Evolutionary conservation across 2,329 filamentous ascomycete genomes (phyloP), one percentile per base, ranked within the genome.

Genomic region (Endocalyx cinctus): DNA sequence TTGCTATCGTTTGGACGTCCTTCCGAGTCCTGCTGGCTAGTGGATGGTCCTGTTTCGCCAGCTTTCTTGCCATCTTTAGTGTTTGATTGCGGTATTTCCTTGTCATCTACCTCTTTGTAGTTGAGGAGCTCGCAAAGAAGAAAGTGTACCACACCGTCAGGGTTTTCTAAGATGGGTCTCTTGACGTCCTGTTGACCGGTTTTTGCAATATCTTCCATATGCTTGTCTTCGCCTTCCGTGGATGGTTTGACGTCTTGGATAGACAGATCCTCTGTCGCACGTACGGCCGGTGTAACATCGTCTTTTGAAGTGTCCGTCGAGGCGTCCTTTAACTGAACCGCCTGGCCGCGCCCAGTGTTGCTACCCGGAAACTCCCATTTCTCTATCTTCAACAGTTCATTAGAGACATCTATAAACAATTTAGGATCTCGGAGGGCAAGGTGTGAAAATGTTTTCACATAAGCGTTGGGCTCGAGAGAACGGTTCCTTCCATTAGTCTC

Each of bases 61-160:
- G 56, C 31, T 32, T 59, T 50, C 33, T 66, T 63, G 2, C 52
- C 39, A 6, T 72, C 68, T 38, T 73, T 74, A 6, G 20, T n/a
- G 20, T 62, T 47, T 29, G 55, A 47, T 32, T 53, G 49, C 10
- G 65, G 39, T 10, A 72, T 59, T 38, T 89, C 83, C 51, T 84
- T 89, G 52, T 97, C 90, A 23, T 94, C 87, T 5, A 95, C 87
- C 54, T 95, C 89, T 50, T 84, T 84, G 62, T 94, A 97, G 31
- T 87, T 89, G 35, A 96, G 71, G 28, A 98, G 69, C 58, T 98
- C 92, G 38, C 86, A 94, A 5, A 98, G 78, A 15, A 98, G 70
- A 60, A 95, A 98, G 52, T 97, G 87, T 37, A 98, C 82, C 4
- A 98, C 87, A 4, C 92, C 92, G 58, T 97, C 92, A 0, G 90